Evolutionary conservation across 805 yeast species (phyloP), one percentile per base, ranked within the genome.

Genomic region (Wickerhamiella qilinensis): DNA sequence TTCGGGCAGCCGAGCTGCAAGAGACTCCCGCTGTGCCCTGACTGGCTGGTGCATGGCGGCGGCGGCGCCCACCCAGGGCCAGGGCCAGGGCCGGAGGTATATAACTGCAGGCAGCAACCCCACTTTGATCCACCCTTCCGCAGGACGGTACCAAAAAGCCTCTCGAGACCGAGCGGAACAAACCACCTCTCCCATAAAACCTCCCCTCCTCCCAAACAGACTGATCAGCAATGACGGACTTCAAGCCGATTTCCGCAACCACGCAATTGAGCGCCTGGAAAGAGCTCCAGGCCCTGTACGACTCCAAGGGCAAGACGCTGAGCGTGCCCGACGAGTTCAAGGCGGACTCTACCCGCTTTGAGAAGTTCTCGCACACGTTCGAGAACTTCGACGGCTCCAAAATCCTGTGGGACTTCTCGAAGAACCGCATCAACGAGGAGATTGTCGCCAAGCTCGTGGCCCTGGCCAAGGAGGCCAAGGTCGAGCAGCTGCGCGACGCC

Each of bases 371-470:
- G 48, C 73, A 72, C 57, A 75, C 81, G 42, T 84, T 85, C 63
- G 66, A 66, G 52, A 91, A 88, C 69, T 80, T 57, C 60, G 96
- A 88, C 57, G 84, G 79, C 35, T 80, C 94, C 41, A 68, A 85
- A 65, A 81, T 91, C 57, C 65, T 88, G 52, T 91, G 88, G 56
- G 99, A 91, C 62, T 91, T 78, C 71, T 82, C 94, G 53, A 91
- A 91, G 73, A 91, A 91, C 65, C 69, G 91, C 60, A 68, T 91
- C 57, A 77, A 85, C 59, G 94, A 85, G 49, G 84, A 83, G 55
- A 73, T 88, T 55, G 62, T 83, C 50, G 50, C 62, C 25, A 60
- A 73, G 38, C 73, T 91, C 58, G 46, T 83, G 46, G 68, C 73
- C 54, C 73, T 91, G 56, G 97, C 97, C 51, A 73, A 76, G 58